A percentile compares a stretch with the other conserved stretches of the same genome.
phyloP scores from a whole-genome alignment of 179 eudicot genomes.

The Heliamphora pulchella region DNA sequence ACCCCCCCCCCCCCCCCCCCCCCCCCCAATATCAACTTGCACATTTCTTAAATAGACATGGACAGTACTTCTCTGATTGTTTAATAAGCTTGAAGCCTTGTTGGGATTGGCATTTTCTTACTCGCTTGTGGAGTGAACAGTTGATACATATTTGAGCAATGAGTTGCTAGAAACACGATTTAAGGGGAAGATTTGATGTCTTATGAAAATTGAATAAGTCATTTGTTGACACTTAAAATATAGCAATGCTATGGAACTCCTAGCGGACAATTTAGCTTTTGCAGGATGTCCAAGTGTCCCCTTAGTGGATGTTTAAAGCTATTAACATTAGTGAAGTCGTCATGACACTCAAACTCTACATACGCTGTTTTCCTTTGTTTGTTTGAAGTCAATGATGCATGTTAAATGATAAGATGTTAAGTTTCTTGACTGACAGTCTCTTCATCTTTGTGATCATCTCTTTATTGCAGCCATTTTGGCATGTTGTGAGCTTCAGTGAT shows the following conservation, averaged over 20 bases:
- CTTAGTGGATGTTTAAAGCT: background rate
- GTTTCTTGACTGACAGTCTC: constrained; percentile 6
- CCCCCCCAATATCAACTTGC: no score
- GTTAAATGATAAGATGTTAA: background rate
- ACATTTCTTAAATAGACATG: no score
- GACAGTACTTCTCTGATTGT: no score
- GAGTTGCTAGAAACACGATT: no score
- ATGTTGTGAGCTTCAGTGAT: constrained; percentile 46
- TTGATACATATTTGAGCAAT: no score
- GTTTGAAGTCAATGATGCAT: background rate
- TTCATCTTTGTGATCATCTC: constrained; percentile 14
- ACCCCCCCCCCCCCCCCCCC: no score
- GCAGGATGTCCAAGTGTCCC: background rate
- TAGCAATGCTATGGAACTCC: background rate
- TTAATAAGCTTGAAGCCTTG: no score
- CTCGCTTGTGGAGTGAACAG: no score
- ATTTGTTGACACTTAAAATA: background rate
- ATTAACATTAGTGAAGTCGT: background rate
- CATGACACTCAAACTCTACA: background rate
- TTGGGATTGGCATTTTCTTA: no score
- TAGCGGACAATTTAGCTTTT: background rate
- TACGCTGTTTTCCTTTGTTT: no score
- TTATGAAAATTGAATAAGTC: background rate
- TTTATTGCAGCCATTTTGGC: constrained; percentile 82
- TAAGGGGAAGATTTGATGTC: no score